A percentile compares a stretch with the other conserved stretches of the same genome.
phyloP scores from a whole-genome alignment of 2,329 filamentous ascomycete genomes.

The Fusarium transvaalense region DNA sequence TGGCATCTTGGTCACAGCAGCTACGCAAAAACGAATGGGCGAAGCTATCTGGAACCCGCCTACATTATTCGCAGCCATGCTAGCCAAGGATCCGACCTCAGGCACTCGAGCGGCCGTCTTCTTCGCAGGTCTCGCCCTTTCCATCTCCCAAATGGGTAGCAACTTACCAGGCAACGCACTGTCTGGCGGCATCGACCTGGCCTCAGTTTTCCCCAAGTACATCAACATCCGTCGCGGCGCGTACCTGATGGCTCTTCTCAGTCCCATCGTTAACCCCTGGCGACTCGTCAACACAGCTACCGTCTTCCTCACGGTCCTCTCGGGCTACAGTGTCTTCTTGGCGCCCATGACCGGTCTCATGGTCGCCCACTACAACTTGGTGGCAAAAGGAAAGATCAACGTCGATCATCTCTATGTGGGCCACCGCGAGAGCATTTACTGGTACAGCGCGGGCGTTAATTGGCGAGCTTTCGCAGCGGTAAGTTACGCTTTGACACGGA shows the following conservation, averaged over 20 bases:
- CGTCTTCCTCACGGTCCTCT: constrained; percentile 54
- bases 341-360: constrained; percentile 58
- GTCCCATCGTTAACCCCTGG: constrained; percentile 56
- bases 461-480: constrained; percentile 57
- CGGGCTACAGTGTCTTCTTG: constrained; percentile 55
- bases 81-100: constrained; percentile 49
- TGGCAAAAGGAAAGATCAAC: constrained; percentile 53
- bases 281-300: constrained; percentile 55
- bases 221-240: constrained; percentile 57
- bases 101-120: constrained; percentile 55
- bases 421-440: constrained; percentile 53
- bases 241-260: constrained; percentile 54
- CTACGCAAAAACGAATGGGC: constrained; percentile 55
- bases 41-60: constrained; percentile 57
- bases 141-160: constrained; percentile 55
- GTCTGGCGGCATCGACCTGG: constrained; percentile 56
- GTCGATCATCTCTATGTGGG: constrained; percentile 54
- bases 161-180: constrained; percentile 56
- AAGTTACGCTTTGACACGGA: constrained; percentile 34
- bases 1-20: constrained; percentile 57
- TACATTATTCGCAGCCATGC: constrained; percentile 51
- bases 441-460: constrained; percentile 57
- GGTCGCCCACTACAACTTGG: constrained; percentile 53
- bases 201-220: constrained; percentile 54
- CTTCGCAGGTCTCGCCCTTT: constrained; percentile 55